These are phyloP conservation scores for Filobasidium uniguttulatum DNA, from an alignment of 1,284 basidiomycete genomes.

Conservation along the genomic window DNA sequence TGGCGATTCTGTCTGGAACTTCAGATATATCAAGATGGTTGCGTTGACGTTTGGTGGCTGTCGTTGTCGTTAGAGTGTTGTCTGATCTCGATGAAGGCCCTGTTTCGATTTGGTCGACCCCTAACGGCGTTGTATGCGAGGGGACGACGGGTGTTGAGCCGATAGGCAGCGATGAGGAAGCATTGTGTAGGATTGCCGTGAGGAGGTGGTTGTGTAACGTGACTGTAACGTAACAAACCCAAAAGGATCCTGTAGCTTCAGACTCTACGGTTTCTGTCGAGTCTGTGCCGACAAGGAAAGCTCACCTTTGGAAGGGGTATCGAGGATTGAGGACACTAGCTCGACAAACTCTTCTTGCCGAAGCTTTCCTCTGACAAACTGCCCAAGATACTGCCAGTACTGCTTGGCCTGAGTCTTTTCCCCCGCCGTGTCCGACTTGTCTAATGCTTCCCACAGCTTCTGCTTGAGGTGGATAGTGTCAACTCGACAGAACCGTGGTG, in stretches of 20 bases:
- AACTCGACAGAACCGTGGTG: slow-evolving; percentile 11
- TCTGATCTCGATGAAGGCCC: not conserved
- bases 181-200: slow-evolving; percentile 30
- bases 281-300: too few relatives aligned
- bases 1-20: not conserved
- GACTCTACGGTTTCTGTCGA: too few relatives aligned
- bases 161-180: slow-evolving; percentile 21
- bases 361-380: slow-evolving; percentile 32
- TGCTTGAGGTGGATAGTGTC: slow-evolving; percentile 47
- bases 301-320: slow-evolving; percentile 26
- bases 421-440: slow-evolving; percentile 47
- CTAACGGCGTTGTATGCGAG: slow-evolving; percentile 2
- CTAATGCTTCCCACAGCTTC: slow-evolving; percentile 59
- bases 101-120: not conserved
- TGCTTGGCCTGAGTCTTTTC: slow-evolving; percentile 17
- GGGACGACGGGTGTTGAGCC: slow-evolving; percentile 14
- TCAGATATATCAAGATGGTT: not conserved
- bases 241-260: too few relatives aligned
- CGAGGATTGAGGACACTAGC: slow-evolving; percentile 28
- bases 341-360: slow-evolving; percentile 28
- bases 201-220: slow-evolving; percentile 33
- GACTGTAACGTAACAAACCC: slow-evolving; percentile 19
- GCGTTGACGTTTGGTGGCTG: not conserved
- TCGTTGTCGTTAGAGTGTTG: not conserved
- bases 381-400: slow-evolving; percentile 35